Evolutionary conservation across 176 grass and related monocot genomes (phyloP).

Genomic region (Ensete glaucum): DNA sequence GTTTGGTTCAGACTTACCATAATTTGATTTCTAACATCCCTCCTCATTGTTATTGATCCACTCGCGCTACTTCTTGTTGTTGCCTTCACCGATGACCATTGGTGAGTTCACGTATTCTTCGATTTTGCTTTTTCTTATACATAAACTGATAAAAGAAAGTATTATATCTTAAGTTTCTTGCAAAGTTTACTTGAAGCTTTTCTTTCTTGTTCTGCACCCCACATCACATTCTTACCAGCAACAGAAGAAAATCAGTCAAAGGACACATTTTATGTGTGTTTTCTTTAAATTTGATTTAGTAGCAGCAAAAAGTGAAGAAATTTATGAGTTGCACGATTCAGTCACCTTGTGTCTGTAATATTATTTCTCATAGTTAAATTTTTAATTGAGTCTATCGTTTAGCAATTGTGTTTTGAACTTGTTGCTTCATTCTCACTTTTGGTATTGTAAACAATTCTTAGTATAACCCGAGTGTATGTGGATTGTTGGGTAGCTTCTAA

Average conservation of each 20-base stretch:
- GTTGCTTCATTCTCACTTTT: too few relatives aligned
- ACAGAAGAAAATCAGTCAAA: not conserved
- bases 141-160: not conserved
- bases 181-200: not conserved
- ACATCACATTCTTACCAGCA: not conserved
- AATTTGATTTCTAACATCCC: too few relatives aligned
- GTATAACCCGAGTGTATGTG: not conserved
- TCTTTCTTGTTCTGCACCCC: conserved; percentile 1
- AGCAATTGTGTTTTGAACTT: too few relatives aligned
- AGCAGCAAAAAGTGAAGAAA: not conserved
- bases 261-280: not conserved
- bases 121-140: not conserved
- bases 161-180: not conserved
- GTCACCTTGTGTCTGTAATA: too few relatives aligned
- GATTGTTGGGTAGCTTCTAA: not conserved
- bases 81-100: not conserved
- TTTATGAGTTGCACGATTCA: not conserved
- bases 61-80: not conserved
- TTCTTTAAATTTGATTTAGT: not conserved
- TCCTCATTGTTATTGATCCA: not conserved
- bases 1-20: too few relatives aligned
- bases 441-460: too few relatives aligned
- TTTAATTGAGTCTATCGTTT: too few relatives aligned
- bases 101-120: not conserved
- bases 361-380: not conserved